Conservation (phyloP, 352 stramenopile genomes). For the Blastocystis sp. region DNA sequence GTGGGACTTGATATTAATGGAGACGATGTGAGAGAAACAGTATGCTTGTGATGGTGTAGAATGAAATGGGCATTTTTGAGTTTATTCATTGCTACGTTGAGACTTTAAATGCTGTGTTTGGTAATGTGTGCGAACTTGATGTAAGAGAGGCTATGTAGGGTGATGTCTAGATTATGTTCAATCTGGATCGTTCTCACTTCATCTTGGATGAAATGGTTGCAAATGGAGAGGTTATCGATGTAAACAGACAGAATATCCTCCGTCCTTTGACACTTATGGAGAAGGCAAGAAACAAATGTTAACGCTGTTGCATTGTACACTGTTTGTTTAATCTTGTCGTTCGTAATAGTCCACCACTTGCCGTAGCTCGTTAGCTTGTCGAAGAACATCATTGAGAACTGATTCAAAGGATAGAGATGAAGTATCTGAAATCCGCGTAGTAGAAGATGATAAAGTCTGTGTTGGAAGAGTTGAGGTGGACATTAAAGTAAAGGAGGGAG, state of each 20-base stretch:
- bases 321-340: slow-evolving; percentile 13
- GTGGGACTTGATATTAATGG: slow-evolving; percentile 93
- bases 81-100: slow-evolving; percentile 99
- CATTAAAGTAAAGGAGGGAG: too few relatives aligned
- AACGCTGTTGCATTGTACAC: slow-evolving; percentile 61
- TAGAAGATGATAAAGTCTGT: not conserved
- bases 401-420: slow-evolving; percentile 21
- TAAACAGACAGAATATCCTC: slow-evolving; percentile 68
- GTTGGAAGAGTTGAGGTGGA: not conserved
- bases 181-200: slow-evolving; percentile 86
- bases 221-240: slow-evolving; percentile 69
- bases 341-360: slow-evolving; percentile 44
- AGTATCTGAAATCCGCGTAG: not conserved
- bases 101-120: slow-evolving; percentile 98
- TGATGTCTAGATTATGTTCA: slow-evolving; percentile 77
- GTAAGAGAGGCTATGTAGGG: slow-evolving; percentile 72
- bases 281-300: slow-evolving; percentile 69
- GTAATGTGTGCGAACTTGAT: slow-evolving; percentile 90
- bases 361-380: not conserved
- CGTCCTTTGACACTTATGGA: slow-evolving; percentile 68
- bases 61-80: slow-evolving; percentile 98
- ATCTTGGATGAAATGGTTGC: slow-evolving; percentile 82
- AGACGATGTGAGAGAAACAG: slow-evolving; percentile 73
- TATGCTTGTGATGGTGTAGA: slow-evolving; percentile 77
- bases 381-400: slow-evolving; percentile 12